A percentile compares a stretch with the other conserved stretches of the same genome.
phyloP scores from a whole-genome alignment of 1,284 basidiomycete species.

The Leccinum griseonigrum region DNA sequence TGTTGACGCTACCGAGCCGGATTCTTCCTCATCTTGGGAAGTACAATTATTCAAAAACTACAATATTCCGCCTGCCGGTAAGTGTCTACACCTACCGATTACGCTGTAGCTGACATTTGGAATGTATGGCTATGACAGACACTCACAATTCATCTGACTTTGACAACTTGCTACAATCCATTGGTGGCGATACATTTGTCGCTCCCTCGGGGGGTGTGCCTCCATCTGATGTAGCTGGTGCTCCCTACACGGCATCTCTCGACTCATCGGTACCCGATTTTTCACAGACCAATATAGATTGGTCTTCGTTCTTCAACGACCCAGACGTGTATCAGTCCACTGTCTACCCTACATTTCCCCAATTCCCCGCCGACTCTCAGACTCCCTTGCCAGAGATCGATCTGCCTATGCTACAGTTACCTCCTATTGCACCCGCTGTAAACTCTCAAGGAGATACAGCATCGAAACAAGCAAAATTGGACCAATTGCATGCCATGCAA shows the following conservation, averaged over 20 bases:
- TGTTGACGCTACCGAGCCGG: slow-evolving; percentile 19
- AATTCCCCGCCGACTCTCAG: not conserved
- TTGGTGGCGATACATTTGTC: not conserved
- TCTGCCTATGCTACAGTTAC: slow-evolving; percentile 27
- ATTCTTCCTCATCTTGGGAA: slow-evolving; percentile 21
- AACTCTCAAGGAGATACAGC: slow-evolving; percentile 1
- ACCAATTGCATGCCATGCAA: slow-evolving; percentile 26
- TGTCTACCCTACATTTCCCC: slow-evolving; percentile 1
- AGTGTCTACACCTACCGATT: slow-evolving; percentile 1
- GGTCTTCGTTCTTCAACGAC: slow-evolving; percentile 18
- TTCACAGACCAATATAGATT: slow-evolving; percentile 8
- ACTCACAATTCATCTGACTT: slow-evolving; percentile 4
- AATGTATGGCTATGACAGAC: not conserved
- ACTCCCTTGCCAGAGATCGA: slow-evolving; percentile 22
- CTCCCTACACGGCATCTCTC: not conserved
- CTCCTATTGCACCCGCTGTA: not conserved
- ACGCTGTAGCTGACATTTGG: not conserved
- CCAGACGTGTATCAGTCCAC: slow-evolving; percentile 5
- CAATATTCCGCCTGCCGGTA: slow-evolving; percentile 19
- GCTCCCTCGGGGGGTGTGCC: not conserved
- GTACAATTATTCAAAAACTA: slow-evolving; percentile 31
- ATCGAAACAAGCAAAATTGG: slow-evolving; percentile 17
- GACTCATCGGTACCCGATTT: slow-evolving; percentile 2
- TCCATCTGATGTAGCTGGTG: not conserved
- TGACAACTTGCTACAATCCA: slow-evolving; percentile 17